Conservation (phyloP, 768 basidiomycete species). For the Leccinum obscurum region DNA sequence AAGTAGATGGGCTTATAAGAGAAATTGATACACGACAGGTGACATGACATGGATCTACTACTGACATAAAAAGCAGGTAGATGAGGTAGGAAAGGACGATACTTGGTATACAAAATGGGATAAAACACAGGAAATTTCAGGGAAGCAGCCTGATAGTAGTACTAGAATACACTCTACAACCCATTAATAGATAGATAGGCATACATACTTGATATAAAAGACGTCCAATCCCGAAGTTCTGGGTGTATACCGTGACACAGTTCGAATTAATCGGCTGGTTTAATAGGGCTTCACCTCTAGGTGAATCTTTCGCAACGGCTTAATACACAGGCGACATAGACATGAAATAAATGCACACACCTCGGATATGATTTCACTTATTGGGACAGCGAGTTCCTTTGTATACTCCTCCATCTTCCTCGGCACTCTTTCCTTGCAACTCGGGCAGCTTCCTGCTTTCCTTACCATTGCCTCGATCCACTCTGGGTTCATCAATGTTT, state of each 20-base stretch:
- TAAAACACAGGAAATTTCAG: not conserved
- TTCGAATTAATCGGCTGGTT: slow-evolving; percentile 19
- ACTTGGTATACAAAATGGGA: not conserved
- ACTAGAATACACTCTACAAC: slow-evolving; percentile 1
- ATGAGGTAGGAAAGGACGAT: not conserved
- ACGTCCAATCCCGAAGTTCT: not conserved
- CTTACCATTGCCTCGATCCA: slow-evolving; percentile 33
- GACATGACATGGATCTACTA: not conserved
- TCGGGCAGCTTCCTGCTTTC: slow-evolving; percentile 32
- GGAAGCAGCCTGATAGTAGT: not conserved
- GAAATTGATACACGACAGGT: not conserved
- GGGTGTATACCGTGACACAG: slow-evolving; percentile 4
- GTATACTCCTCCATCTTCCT: slow-evolving; percentile 32
- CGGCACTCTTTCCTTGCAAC: slow-evolving; percentile 32
- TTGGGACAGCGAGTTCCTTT: slow-evolving; percentile 28
- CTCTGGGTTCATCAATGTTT: slow-evolving; percentile 30
- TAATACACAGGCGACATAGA: not conserved
- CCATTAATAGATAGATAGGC: slow-evolving; percentile 1
- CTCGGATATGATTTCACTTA: slow-evolving; percentile 31
- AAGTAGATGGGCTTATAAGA: not conserved
- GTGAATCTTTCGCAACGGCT: slow-evolving; percentile 18
- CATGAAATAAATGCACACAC: slow-evolving; percentile 14
- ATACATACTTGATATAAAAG: slow-evolving; percentile 5
- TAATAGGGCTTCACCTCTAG: slow-evolving; percentile 32
- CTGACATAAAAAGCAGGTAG: not conserved